Base-by-base conservation (phyloP, 192 early-diverging fungal species). In the Dimargaris verticillata region DNA sequence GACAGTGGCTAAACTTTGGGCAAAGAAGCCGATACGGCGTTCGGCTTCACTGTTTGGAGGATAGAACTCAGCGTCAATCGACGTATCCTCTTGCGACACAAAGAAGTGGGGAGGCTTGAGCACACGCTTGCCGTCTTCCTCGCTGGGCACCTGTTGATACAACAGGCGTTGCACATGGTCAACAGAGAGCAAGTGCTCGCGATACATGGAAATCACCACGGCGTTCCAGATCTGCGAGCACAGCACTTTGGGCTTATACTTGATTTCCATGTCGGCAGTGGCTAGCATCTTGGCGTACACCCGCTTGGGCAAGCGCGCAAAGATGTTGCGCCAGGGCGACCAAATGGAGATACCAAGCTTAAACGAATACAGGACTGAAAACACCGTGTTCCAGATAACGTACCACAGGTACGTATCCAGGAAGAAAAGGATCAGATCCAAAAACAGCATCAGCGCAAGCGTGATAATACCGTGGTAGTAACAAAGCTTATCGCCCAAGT, bases 361-460 rank as follows among this genome's bases (percentile, higher is more conserved):
- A 57, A 91, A 86, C 6, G 87, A 81, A 48, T 80, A 78, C 28
- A 76, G 78, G 26, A 89, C 85, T 3, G 87, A 88, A 52, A 91
- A 86, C 47, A 84, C 62, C 1, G 87, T 85, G 66, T 84, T 86
- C 86, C 86, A 89, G 45, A 89, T 85, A 26, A 88, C 83, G 61
- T 87, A 91, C 87, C 88, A 91, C 62, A 91, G 74, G 62, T 91
- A 91, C 0, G 88, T 91, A 60, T 89, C 87, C 47, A 89, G 66
- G 64, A 91, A 91, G 67, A 83, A 89, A 15, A 91, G 79, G 13
- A 82, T 72, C 51, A 88, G 63, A 54, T 85, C 81, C 25, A 86
- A 78, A 57, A 86, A 63, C 69, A 88, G 80, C 83, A 88, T 87
- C 45, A 87, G 72, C 0, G 75, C 75, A 25, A 88, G 73, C 3